phyloP scores from a whole-genome alignment of 176 grass and related monocot genomes.

The Miscanthus lutarioriparius region DNA sequence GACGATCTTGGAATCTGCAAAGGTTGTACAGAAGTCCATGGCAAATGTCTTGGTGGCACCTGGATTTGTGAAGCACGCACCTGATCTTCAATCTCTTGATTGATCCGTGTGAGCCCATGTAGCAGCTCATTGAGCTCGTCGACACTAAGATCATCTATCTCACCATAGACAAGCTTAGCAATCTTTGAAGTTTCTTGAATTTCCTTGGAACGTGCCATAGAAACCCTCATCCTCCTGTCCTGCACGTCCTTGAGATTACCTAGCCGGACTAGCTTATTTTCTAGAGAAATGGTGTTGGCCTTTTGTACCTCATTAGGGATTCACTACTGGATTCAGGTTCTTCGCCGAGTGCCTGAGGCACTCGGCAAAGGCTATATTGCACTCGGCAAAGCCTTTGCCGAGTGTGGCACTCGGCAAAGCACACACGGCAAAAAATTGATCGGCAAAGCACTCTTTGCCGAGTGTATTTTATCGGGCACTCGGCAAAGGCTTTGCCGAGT shows the following conservation, averaged over 20 bases:
- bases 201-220: background rate
- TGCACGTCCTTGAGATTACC: background rate
- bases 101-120: background rate
- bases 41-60: background rate
- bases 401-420: too few relatives aligned
- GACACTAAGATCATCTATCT: background rate
- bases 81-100: background rate
- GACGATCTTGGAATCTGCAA: background rate
- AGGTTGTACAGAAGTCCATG: background rate
- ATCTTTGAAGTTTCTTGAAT: background rate
- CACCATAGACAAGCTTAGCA: background rate
- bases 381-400: too few relatives aligned
- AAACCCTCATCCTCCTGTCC: background rate
- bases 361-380: too few relatives aligned
- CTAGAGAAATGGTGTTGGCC: background rate
- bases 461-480: too few relatives aligned
- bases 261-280: background rate
- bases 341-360: too few relatives aligned
- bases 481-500: too few relatives aligned
- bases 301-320: background rate
- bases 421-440: too few relatives aligned
- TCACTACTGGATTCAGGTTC: too few relatives aligned
- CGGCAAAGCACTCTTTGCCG: too few relatives aligned
- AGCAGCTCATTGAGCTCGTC: background rate
- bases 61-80: background rate